Evolutionary conservation across 1,284 basidiomycete species (phyloP).

Genomic region (Ceratobasidium sp.): DNA sequence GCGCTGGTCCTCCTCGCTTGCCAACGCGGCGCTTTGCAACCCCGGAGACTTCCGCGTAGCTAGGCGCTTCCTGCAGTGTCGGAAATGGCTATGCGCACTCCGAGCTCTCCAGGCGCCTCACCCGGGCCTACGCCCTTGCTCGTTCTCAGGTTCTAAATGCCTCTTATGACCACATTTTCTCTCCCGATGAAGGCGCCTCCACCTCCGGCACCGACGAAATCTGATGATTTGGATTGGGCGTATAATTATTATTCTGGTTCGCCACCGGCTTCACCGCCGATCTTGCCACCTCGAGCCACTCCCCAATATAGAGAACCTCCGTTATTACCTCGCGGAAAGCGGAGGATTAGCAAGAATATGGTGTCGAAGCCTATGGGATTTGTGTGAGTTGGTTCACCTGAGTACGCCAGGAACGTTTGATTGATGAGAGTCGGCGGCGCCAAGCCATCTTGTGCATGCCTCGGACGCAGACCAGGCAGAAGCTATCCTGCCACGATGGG

Average conservation of each 20-base stretch:
- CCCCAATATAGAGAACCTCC: slow-evolving; percentile 38
- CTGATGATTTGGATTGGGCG: slow-evolving; percentile 13
- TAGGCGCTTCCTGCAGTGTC: slow-evolving; percentile 3
- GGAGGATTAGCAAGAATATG: slow-evolving; percentile 84
- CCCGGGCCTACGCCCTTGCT: no score
- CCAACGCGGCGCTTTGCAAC: background rate
- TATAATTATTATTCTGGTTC: slow-evolving; percentile 14
- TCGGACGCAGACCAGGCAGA: slow-evolving; percentile 92
- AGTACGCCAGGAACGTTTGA: background rate
- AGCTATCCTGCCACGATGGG: slow-evolving; percentile 89
- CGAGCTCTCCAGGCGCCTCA: no score
- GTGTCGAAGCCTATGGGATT: slow-evolving; percentile 85
- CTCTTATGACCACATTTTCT: no score
- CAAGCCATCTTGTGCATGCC: slow-evolving; percentile 91
- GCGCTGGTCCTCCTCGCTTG: slow-evolving; percentile 14
- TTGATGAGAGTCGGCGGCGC: slow-evolving; percentile 43
- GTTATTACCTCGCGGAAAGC: slow-evolving; percentile 60
- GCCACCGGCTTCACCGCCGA: slow-evolving; percentile 18
- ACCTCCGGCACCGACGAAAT: slow-evolving; percentile 45
- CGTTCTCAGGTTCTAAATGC: no score
- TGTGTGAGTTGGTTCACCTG: slow-evolving; percentile 68
- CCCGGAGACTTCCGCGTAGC: background rate
- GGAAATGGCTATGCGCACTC: no score
- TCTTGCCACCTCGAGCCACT: background rate
- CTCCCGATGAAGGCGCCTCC: slow-evolving; percentile 42